phyloP scores from a whole-genome alignment of 208 protist species.

The Leishmania braziliensis region DNA sequence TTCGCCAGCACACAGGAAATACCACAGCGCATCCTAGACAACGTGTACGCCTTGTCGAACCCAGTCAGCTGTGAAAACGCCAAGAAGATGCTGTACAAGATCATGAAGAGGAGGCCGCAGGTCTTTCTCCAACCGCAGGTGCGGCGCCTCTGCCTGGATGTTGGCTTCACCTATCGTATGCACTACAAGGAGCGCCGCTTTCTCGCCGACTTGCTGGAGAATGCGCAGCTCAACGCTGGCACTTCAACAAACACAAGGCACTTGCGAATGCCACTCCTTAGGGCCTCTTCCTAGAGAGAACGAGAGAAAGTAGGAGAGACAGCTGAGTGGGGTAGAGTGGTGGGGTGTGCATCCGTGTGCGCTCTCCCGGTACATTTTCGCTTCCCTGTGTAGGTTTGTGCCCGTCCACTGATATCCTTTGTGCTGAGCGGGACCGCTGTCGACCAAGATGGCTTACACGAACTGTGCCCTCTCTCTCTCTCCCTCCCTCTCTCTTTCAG shows the following conservation, averaged over 20 bases:
- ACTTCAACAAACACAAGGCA: conserved; percentile 10
- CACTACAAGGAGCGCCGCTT: conserved; percentile 84
- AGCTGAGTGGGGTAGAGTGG: not conserved
- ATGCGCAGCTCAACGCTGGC: conserved; percentile 47
- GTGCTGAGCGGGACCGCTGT: too few relatives aligned
- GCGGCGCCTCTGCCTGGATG: conserved; percentile 59
- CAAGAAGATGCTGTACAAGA: conserved; percentile 73
- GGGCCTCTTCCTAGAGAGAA: not conserved
- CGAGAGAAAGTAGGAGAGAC: not conserved
- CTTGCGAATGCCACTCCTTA: not conserved
- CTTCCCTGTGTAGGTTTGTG: conserved; percentile 2
- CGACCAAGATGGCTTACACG: too few relatives aligned
- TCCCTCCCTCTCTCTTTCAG: not conserved
- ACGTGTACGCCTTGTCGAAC: conserved; percentile 72
- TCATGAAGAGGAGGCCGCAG: conserved; percentile 72
- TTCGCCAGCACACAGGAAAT: conserved; percentile 27
- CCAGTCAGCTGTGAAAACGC: conserved; percentile 78
- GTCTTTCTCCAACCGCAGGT: conserved; percentile 66
- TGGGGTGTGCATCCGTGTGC: not conserved
- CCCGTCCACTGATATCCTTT: not conserved
- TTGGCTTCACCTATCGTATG: conserved; percentile 67
- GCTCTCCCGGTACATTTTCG: not conserved
- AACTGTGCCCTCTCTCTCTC: not conserved
- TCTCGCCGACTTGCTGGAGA: conserved; percentile 75
- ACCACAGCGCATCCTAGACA: conserved; percentile 55